These are phyloP conservation scores for Xylaria intraflava DNA, from an alignment of 495 filamentous ascomycete genomes.

Conservation along the genomic window DNA sequence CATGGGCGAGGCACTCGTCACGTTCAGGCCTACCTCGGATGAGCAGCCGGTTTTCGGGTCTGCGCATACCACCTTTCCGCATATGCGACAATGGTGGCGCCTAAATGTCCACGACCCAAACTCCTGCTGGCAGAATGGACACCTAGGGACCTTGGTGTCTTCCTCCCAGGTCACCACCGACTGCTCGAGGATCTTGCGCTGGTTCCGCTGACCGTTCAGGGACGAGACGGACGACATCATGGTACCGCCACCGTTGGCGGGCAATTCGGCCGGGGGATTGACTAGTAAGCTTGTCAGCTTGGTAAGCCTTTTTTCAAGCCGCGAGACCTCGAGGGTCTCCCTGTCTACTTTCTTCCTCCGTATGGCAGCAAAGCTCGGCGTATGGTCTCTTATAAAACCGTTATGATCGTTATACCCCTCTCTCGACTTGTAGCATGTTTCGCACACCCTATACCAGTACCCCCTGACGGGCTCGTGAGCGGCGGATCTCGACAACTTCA, in stretches of 20 bases:
- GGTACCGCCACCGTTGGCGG: constrained; percentile 21
- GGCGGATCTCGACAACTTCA: constrained; percentile 89
- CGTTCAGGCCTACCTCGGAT: constrained; percentile 69
- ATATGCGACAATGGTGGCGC: constrained; percentile 90
- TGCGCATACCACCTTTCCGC: constrained; percentile 85
- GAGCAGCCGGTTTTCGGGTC: constrained; percentile 81
- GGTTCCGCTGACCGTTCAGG: constrained; percentile 45
- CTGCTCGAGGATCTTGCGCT: constrained; percentile 77
- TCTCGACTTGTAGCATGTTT: constrained; percentile 94
- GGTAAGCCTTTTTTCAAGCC: constrained; percentile 85
- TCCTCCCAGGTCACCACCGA: constrained; percentile 93
- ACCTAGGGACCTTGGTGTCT: constrained; percentile 69
- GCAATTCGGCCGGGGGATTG: constrained; percentile 56
- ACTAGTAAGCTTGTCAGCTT: constrained; percentile 81
- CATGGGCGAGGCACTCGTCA: constrained; percentile 38
- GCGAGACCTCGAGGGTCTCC: constrained; percentile 73
- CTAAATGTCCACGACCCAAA: constrained; percentile 85
- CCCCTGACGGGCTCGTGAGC: constrained; percentile 88
- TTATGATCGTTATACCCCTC: constrained; percentile 91
- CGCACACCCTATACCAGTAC: constrained; percentile 90
- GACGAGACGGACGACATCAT: constrained; percentile 22
- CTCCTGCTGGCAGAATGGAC: constrained; percentile 91
- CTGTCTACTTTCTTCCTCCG: constrained; percentile 76
- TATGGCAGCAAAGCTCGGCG: constrained; percentile 55
- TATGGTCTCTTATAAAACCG: constrained; percentile 64